A percentile compares a stretch with the other conserved stretches of the same genome.
phyloP scores from a whole-genome alignment of 495 filamentous ascomycete genomes.

The Hyphodiscus hymeniophilus region DNA sequence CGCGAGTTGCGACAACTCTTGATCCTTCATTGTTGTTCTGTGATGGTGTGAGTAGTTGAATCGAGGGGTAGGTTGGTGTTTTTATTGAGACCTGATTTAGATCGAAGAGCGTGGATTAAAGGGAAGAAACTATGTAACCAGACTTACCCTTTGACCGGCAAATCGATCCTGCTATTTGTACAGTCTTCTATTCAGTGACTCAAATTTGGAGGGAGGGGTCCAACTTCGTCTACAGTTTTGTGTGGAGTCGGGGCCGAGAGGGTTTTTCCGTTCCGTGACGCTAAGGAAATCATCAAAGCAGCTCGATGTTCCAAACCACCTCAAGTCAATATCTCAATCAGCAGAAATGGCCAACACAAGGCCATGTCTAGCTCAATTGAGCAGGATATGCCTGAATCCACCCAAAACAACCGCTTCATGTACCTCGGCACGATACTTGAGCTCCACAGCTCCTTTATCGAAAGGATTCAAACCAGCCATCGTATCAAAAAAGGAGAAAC shows the following conservation, averaged over 20 bases:
- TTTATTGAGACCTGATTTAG: too few species aligned
- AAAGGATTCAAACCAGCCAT: slow-evolving; percentile 16
- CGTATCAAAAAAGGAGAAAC: slow-evolving; percentile 29
- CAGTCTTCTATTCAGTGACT: too few species aligned
- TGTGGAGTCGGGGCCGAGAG: too few species aligned
- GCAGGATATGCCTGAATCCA: slow-evolving; percentile 12
- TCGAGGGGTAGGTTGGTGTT: too few species aligned
- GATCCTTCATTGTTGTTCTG: slow-evolving; percentile 35
- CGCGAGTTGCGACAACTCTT: slow-evolving; percentile 40
- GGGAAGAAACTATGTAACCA: too few species aligned
- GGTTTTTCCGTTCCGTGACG: not conserved
- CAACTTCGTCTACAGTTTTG: too few species aligned
- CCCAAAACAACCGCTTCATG: not conserved
- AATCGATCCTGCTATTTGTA: too few species aligned
- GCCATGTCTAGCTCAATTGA: slow-evolving; percentile 24
- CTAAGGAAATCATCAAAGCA: not conserved
- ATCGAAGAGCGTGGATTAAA: too few species aligned
- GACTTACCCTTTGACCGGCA: too few species aligned
- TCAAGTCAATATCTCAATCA: not conserved
- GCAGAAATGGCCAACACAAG: slow-evolving; percentile 20
- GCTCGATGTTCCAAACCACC: too few species aligned
- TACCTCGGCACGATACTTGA: slow-evolving; percentile 3
- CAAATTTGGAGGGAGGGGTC: too few species aligned
- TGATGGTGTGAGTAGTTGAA: not conserved
- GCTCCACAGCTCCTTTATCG: not conserved